phyloP scores from a whole-genome alignment of 2,329 filamentous ascomycete genomes.

The Colletotrichum shisoi region DNA sequence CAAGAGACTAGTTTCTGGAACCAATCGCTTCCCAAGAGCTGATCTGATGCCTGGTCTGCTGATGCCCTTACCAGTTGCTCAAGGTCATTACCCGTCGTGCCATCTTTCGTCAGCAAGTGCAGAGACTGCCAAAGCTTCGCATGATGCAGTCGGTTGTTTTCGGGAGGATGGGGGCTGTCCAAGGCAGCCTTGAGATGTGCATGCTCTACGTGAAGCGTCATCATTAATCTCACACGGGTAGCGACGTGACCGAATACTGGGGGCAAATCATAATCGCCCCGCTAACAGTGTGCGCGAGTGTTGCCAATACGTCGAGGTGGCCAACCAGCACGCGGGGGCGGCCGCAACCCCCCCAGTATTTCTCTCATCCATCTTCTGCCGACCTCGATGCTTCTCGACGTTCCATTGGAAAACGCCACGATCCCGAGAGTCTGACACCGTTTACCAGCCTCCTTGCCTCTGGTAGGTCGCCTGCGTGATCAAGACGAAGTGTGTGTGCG shows the following conservation, averaged over 20 bases:
- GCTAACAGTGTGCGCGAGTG: constrained; percentile 28
- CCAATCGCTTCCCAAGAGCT: constrained; percentile 1
- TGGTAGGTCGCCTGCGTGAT: constrained; percentile 13
- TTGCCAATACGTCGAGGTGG: constrained; percentile 31
- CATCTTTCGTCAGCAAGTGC: background rate
- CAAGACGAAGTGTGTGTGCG: constrained; percentile 3
- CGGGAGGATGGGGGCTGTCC: constrained; percentile 15
- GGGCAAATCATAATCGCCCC: constrained; percentile 30
- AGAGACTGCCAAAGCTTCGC: constrained; percentile 1
- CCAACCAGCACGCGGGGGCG: constrained; percentile 27
- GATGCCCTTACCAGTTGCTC: constrained; percentile 17
- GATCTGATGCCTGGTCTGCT: constrained; percentile 10
- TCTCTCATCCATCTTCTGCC: constrained; percentile 23
- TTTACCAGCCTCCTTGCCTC: constrained; percentile 9
- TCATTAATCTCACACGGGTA: constrained; percentile 34
- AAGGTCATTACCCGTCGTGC: background rate
- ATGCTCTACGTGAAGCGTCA: constrained; percentile 36
- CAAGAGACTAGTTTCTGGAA: background rate
- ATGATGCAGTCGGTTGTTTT: constrained; percentile 18
- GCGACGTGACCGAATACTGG: constrained; percentile 35
- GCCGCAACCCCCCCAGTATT: constrained; percentile 18
- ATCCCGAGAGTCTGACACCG: constrained; percentile 34
- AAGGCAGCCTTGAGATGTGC: constrained; percentile 21
- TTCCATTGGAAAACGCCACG: constrained; percentile 33
- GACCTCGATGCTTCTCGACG: constrained; percentile 32